These are phyloP conservation scores for Myxozyma lipomycoides DNA, from an alignment of 805 yeast species.

Conservation along the genomic window DNA sequence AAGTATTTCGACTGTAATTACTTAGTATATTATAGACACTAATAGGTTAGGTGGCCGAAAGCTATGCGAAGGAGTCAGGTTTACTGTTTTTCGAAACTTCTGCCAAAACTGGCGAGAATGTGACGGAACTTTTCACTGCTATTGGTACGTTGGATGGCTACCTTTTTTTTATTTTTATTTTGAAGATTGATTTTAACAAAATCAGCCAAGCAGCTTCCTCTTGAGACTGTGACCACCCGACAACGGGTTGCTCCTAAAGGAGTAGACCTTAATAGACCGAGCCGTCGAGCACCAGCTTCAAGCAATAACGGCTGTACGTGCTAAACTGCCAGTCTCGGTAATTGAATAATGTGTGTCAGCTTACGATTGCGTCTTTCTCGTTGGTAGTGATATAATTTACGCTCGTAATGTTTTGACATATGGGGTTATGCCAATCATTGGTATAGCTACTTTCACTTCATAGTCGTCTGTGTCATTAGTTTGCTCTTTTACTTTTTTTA, in stretches of 20 bases:
- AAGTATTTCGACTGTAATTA: constrained; percentile 5
- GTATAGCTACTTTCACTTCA: too few species aligned
- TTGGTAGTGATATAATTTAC: too few species aligned
- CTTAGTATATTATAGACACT: not conserved
- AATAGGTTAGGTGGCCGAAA: constrained; percentile 35
- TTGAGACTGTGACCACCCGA: constrained; percentile 35
- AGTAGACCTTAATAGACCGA: constrained; percentile 33
- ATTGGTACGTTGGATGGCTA: constrained; percentile 31
- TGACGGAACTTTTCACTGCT: constrained; percentile 46
- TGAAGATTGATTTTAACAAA: constrained; percentile 43
- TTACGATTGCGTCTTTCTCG: too few species aligned
- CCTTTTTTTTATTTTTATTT: constrained; percentile 1
- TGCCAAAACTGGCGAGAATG: constrained; percentile 68
- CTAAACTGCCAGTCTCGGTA: too few species aligned
- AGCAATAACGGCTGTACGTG: constrained; percentile 38
- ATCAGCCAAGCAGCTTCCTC: constrained; percentile 47
- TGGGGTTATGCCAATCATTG: too few species aligned
- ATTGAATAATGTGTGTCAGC: too few species aligned
- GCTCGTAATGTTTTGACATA: too few species aligned
- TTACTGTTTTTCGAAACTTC: constrained; percentile 56
- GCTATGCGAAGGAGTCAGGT: constrained; percentile 54
- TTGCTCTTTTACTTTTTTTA: too few species aligned
- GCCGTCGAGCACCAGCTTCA: constrained; percentile 29
- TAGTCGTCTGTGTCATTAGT: too few species aligned
- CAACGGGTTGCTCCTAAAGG: constrained; percentile 35